Percentiles rank a stretch among this genome's conserved stretches.
phyloP scores from a whole-genome alignment of 2,329 filamentous ascomycete species.

The Neonectria sp. region DNA sequence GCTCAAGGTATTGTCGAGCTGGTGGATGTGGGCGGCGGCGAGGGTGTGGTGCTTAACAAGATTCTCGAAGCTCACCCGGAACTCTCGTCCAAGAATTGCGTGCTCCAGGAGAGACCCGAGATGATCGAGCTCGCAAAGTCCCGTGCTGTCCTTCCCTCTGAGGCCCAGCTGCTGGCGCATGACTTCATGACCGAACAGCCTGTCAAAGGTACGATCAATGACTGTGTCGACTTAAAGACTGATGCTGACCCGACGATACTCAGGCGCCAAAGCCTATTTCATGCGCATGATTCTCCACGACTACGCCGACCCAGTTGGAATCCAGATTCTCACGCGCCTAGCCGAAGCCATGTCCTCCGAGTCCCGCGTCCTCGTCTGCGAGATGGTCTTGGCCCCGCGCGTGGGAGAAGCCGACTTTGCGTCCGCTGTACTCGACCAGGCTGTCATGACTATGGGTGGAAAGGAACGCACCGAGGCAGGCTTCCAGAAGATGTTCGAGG shows the following conservation, averaged over 20 bases:
- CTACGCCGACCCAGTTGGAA: conserved; percentile 47
- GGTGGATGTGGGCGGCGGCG: conserved; percentile 52
- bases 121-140: conserved; percentile 45
- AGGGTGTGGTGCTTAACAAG: conserved; percentile 48
- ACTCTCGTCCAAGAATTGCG: conserved; percentile 41
- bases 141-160: conserved; percentile 36
- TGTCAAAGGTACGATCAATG: conserved; percentile 43
- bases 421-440: conserved; percentile 50
- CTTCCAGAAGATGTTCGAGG: conserved; percentile 49
- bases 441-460: conserved; percentile 54
- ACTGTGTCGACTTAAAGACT: not conserved
- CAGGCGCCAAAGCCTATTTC: conserved; percentile 55
- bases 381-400: conserved; percentile 50
- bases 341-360: conserved; percentile 47
- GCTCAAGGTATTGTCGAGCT: conserved; percentile 43
- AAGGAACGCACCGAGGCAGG: conserved; percentile 51
- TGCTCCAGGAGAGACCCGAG: conserved; percentile 48
- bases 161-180: conserved; percentile 43
- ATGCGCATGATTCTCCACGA: conserved; percentile 55
- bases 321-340: conserved; percentile 47
- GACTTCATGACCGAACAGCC: conserved; percentile 51
- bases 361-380: conserved; percentile 51
- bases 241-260: not conserved
- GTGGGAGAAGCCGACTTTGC: conserved; percentile 50
- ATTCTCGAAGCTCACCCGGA: conserved; percentile 50